Conservation (phyloP, 805 yeast genomes). For the Myxozyma geophila region DNA sequence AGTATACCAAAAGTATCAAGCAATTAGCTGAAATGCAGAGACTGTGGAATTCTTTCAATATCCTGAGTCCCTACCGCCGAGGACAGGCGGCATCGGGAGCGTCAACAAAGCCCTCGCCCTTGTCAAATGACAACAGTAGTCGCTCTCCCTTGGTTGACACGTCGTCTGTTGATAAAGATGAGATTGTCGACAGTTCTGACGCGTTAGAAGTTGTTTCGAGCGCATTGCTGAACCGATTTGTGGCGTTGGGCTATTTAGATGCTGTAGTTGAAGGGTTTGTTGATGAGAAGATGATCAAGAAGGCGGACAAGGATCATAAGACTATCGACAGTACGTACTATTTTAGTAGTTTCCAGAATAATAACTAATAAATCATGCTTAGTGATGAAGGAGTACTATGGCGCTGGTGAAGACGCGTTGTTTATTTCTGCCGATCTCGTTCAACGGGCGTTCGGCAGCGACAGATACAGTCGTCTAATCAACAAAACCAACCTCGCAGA, state of each 20-base stretch:
- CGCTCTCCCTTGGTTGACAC: not conserved
- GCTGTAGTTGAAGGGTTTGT: not conserved
- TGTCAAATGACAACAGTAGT: too few relatives aligned
- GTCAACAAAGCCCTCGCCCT: too few relatives aligned
- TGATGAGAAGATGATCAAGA: not conserved
- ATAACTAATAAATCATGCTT: not conserved
- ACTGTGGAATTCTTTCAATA: too few relatives aligned
- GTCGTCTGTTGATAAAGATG: not conserved
- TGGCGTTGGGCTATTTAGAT: not conserved
- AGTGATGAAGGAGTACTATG: constrained; percentile 10
- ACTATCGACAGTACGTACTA: not conserved
- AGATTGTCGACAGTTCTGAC: not conserved
- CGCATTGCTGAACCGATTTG: not conserved
- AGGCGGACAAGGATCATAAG: constrained; percentile 1
- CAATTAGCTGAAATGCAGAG: too few relatives aligned
- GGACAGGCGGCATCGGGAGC: too few relatives aligned
- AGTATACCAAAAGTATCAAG: too few relatives aligned
- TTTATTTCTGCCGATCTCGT: constrained; percentile 12
- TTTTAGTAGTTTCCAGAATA: not conserved
- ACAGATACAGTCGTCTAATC: not conserved
- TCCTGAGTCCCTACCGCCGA: too few relatives aligned
- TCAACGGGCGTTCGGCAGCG: constrained; percentile 3
- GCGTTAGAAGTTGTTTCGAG: not conserved
- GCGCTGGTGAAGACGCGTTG: not conserved
- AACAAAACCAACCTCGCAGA: constrained; percentile 17